A percentile compares a stretch with the other conserved stretches of the same genome.
These are phyloP conservation scores for Exophiala calicioides DNA, from an alignment of 2,329 filamentous ascomycete genomes.

Conservation along the genomic window DNA sequence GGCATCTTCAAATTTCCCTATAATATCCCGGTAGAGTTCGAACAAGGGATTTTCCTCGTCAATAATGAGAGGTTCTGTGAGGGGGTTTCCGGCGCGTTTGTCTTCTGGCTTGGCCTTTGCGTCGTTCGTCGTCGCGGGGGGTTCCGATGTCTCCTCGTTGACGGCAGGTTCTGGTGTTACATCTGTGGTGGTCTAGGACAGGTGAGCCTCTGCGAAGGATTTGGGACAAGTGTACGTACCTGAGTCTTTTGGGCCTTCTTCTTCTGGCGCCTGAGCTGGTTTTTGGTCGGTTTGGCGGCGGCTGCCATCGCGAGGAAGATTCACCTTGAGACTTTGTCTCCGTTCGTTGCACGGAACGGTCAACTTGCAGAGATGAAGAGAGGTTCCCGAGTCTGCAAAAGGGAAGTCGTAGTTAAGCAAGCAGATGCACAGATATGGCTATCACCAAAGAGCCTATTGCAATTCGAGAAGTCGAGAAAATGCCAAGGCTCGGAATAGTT, in stretches of 20 bases:
- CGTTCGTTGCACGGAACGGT: too few species aligned
- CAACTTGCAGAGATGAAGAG: too few species aligned
- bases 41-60: conserved; percentile 74
- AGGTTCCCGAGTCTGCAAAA: too few species aligned
- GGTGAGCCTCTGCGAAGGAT: conserved; percentile 5
- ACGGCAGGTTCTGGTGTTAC: conserved; percentile 18
- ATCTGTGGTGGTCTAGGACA: conserved; percentile 19
- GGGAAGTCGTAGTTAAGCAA: too few species aligned
- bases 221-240: conserved; percentile 38
- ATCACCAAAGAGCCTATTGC: too few species aligned
- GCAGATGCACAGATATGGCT: too few species aligned
- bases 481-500: not conserved
- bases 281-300: conserved; percentile 77
- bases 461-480: too few species aligned
- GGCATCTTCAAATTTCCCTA: conserved; percentile 72
- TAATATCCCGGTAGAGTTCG: conserved; percentile 79
- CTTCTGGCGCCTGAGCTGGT: conserved; percentile 87
- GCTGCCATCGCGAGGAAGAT: conserved; percentile 25
- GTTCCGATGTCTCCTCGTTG: conserved; percentile 10
- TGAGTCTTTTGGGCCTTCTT: conserved; percentile 88
- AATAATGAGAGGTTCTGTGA: conserved; percentile 47
- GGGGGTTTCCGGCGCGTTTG: conserved; percentile 49
- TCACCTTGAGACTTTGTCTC: too few species aligned
- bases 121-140: conserved; percentile 13
- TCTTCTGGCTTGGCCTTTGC: conserved; percentile 22